Evolutionary conservation across 2,329 filamentous ascomycete species (phyloP), one percentile per base, ranked within the genome.

Genomic region (Aspergillus sp.): DNA sequence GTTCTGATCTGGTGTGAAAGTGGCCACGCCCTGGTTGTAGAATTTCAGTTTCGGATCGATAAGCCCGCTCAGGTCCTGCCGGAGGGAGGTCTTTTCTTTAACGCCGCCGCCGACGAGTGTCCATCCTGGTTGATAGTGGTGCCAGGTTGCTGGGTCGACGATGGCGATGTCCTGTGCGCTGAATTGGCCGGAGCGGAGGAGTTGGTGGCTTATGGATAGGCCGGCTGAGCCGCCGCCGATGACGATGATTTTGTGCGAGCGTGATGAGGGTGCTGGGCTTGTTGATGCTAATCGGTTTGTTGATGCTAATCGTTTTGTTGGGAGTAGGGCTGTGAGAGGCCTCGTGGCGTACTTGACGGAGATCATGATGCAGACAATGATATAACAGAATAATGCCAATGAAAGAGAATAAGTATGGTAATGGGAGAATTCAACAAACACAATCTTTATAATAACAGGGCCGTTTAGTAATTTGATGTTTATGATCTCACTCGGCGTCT

Each of bases 121-220:
- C 86, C 86, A 89, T 54, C 87, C 87, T 1, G 87, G 85, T 70
- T 89, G 87, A 69, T 88, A 89, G 73, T 89, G 80, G 68, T 89
- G 86, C 78, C 80, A 86, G 62, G 74, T 68, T 1, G 86, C 80
- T 0, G 87, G 87, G 61, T 89, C 87, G 43, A 89, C 74, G 23
- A 89, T 66, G 27, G 87, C 86, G 59, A 89, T 87, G 59, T 89
- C 87, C 31, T 85, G 77, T 43, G 79, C 73, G 0, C 70, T 62
- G 65, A 88, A 88, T 23, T 79, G 79, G 44, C 84, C 85, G 0
- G 79, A 77, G 2, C 80, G 80, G 3, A 89, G 80, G 3, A 91
- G 81, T 74, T 90, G 88, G 66, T 90, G 87, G 66, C 85, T 85
- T 66, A 89, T 82, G 1, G 84, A 74, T 14, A 90, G 73, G 48